phyloP scores from a whole-genome alignment of 306 rosid genomes.

The Castanospermum australe region DNA sequence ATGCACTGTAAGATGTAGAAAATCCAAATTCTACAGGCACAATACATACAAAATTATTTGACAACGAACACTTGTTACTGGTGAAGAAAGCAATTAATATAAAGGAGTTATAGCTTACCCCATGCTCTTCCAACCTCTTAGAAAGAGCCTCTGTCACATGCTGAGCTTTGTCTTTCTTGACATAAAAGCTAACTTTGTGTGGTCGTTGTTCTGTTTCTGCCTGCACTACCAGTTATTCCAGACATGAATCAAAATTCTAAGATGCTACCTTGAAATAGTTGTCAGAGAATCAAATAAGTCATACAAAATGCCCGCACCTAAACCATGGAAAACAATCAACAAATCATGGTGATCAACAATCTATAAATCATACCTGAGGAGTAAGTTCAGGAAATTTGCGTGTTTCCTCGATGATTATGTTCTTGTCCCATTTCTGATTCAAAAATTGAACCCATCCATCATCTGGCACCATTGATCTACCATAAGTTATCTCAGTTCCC shows the following conservation, averaged over 20 bases:
- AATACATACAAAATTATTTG: neutral
- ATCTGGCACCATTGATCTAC: conserved; percentile 77
- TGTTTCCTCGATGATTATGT: conserved; percentile 70
- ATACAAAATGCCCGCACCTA: neutral
- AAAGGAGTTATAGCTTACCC: conserved; percentile 55
- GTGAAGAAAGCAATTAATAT: neutral
- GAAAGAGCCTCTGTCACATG: conserved; percentile 68
- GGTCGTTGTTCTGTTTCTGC: conserved; percentile 85
- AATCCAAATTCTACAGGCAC: neutral
- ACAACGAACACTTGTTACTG: neutral
- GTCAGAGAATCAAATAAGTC: neutral
- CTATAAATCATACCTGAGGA: conserved; percentile 63
- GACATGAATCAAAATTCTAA: conserved; percentile 13
- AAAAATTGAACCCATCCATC: conserved; percentile 84
- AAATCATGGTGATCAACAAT: neutral
- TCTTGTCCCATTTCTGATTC: conserved; percentile 80
- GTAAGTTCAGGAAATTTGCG: conserved; percentile 74
- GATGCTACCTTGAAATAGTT: neutral
- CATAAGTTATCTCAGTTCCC: conserved; percentile 97
- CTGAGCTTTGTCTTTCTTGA: conserved; percentile 75
- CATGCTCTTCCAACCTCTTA: conserved; percentile 54
- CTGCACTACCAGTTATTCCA: conserved; percentile 51
- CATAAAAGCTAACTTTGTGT: conserved; percentile 91
- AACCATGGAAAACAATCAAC: conserved; percentile 6
- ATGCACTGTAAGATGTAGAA: neutral